phyloP scores from a whole-genome alignment of 345 rosid species.

The Arabis alpina region DNA sequence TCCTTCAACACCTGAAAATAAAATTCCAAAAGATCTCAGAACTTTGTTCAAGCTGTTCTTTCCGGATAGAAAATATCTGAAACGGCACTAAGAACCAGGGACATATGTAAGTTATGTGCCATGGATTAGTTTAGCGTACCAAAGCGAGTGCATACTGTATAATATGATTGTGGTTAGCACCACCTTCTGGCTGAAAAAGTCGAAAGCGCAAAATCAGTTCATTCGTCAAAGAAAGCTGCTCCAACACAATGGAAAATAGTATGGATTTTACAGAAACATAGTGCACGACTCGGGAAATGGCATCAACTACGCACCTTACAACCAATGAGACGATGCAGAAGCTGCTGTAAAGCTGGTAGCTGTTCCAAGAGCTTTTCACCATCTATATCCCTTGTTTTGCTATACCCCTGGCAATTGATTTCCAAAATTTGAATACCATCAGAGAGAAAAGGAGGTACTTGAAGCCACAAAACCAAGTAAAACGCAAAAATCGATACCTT shows the following conservation, averaged over 20 bases:
- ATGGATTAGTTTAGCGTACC: constrained; percentile 44
- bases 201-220: constrained; percentile 22
- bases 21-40: background rate
- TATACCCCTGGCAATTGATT: constrained; percentile 61
- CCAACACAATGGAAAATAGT: background rate
- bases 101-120: background rate
- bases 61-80: background rate
- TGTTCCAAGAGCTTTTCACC: constrained; percentile 80
- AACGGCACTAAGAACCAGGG: background rate
- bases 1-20: constrained; percentile 80
- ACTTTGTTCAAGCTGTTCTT: constrained; percentile 16
- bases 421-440: constrained; percentile 15
- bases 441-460: background rate
- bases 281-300: background rate
- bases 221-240: constrained; percentile 2
- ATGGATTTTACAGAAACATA: constrained; percentile 5
- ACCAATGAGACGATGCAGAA: constrained; percentile 79
- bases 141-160: constrained; percentile 87
- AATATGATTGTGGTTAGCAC: constrained; percentile 69
- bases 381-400: constrained; percentile 78
- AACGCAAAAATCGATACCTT: constrained; percentile 49
- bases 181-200: constrained; percentile 79
- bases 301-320: constrained; percentile 62
- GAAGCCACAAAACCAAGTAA: constrained; percentile 21
- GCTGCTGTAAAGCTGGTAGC: constrained; percentile 80